A percentile compares a stretch with the other conserved stretches of the same genome.
Conservation (phyloP, 139 green algal genomes). For the Spirogloea muscicola region DNA sequence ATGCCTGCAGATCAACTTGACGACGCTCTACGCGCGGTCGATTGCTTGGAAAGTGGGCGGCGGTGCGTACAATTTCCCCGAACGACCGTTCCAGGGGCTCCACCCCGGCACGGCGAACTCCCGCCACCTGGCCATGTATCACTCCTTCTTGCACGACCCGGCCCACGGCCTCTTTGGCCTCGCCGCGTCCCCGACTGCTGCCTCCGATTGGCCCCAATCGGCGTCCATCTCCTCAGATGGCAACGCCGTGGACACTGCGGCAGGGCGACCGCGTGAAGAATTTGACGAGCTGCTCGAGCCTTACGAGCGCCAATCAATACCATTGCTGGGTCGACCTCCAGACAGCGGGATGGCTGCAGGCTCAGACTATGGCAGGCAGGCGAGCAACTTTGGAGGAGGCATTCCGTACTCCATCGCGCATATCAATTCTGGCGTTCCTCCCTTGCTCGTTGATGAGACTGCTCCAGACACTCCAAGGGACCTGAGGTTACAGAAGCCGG, state of each 20-base stretch:
- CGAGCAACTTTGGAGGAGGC: too few species aligned
- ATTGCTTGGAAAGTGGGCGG: constrained; percentile 20
- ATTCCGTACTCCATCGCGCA: too few species aligned
- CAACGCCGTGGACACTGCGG: not conserved
- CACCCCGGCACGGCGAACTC: constrained; percentile 25
- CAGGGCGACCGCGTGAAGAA: not conserved
- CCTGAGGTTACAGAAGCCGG: too few species aligned
- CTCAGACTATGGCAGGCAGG: constrained; percentile 11
- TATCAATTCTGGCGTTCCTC: too few species aligned
- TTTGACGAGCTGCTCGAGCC: constrained; percentile 1
- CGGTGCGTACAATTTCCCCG: constrained; percentile 16
- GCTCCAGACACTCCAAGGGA: too few species aligned
- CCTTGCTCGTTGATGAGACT: too few species aligned
- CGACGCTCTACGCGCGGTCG: constrained; percentile 17
- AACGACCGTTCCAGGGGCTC: constrained; percentile 26
- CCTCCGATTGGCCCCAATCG: not conserved
- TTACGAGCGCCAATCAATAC: not conserved
- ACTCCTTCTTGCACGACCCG: not conserved
- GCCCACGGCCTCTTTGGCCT: not conserved
- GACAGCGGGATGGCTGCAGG: not conserved
- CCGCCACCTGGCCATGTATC: constrained; percentile 12
- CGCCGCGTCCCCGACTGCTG: not conserved
- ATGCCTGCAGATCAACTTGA: constrained; percentile 36
- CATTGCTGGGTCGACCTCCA: not conserved
- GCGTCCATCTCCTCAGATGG: not conserved